Evolutionary conservation across 164 flowering plant species (phyloP), one percentile per base, ranked within the genome.

Genomic region (Umbellularia californica): DNA sequence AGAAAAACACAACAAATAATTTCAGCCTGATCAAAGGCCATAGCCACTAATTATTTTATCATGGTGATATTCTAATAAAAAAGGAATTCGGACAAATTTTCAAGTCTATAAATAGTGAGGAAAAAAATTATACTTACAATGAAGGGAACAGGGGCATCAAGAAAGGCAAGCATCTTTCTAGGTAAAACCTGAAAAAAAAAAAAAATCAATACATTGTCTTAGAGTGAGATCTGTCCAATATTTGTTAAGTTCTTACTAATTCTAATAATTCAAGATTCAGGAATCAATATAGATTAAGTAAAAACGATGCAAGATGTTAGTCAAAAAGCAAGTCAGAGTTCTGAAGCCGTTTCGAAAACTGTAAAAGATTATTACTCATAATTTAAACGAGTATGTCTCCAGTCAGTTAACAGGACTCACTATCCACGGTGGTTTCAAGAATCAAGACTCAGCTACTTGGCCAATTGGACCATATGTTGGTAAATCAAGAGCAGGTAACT

Each of bases 141-240:
- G 75, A 83, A 93, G 20, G 99, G 99, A 75, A 95, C 98, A 35
- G 99, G 99, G 41, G 99, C 99, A 79, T 95, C 99, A 74, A 95
- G 92, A 88, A 95, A 93, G 73, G 93, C 99, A 52, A 88, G 77
- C 99, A 95, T 90, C 84, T 82, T 87, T 74, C 74, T 84, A 27
- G 99, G 97, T 33, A 95, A 80, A 83, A 95, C 85, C 99, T 95
- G 92, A 55, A 74, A 77, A 55, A 30, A 27, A 0, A 24, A 28
- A 35, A 74, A 28, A 70, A 71, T 65, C 64, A 69, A 65, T 27
- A 72, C 63, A 51, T 0, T 20, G 25, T 14, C 3, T 72, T 10
- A 69, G 71, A 68, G 41, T 23, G 2, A 17, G 47, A 41, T 9
- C 28, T 33, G 19, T 20, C 22, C 50, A 23, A 27, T 11, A 67